These are phyloP conservation scores for Moringa oleifera DNA, from an alignment of 345 rosid genomes.

Conservation along the genomic window DNA sequence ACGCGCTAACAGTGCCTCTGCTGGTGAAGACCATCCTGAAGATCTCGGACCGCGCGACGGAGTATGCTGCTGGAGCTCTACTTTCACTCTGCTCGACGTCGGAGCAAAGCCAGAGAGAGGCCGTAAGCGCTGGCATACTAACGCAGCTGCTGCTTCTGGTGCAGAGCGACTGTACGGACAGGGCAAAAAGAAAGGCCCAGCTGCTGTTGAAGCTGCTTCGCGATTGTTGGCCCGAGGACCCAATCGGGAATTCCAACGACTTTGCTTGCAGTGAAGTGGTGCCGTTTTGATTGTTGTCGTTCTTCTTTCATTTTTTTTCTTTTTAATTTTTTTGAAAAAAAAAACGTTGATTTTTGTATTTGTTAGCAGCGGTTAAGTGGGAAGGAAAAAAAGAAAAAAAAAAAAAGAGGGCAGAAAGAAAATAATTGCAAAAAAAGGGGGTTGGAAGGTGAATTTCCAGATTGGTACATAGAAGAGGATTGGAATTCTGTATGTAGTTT, in stretches of 20 bases:
- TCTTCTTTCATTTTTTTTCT: not conserved
- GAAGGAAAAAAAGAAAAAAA: not conserved
- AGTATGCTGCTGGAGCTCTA: conserved; percentile 90
- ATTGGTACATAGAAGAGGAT: conserved; percentile 25
- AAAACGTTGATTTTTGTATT: not conserved
- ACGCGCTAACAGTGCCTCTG: conserved; percentile 73
- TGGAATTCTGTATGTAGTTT: conserved; percentile 41
- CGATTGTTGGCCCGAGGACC: conserved; percentile 78
- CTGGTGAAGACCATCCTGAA: conserved; percentile 68
- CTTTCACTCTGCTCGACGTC: conserved; percentile 64
- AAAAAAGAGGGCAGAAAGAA: not conserved
- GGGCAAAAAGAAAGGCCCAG: conserved; percentile 98
- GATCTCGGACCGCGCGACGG: conserved; percentile 88
- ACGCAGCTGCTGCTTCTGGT: conserved; percentile 78
- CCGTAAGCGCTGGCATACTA: conserved; percentile 80
- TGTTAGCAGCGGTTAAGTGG: too few relatives aligned
- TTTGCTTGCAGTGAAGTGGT: conserved; percentile 61
- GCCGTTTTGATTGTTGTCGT: conserved; percentile 45
- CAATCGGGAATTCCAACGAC: conserved; percentile 54
- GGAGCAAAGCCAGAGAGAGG: conserved; percentile 66
- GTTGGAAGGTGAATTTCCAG: conserved; percentile 17
- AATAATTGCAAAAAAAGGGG: not conserved
- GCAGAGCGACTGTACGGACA: conserved; percentile 93
- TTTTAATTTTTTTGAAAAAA: not conserved
- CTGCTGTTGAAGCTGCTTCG: conserved; percentile 71